Conservation (phyloP, 306 rosid genomes). For the Sphenostylis stenocarpa region DNA sequence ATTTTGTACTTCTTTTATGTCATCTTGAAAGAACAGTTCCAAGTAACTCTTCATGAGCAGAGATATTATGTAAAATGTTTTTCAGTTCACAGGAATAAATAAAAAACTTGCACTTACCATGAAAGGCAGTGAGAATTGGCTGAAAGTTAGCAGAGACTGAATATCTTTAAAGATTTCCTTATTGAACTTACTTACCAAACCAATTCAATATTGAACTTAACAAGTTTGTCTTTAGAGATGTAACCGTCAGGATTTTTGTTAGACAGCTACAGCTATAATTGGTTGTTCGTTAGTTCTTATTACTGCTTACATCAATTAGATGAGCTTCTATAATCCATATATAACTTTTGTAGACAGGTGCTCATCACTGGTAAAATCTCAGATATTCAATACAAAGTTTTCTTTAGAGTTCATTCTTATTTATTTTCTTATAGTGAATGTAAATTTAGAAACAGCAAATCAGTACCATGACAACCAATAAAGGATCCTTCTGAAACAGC, state of each 20-base stretch:
- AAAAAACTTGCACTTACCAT: neutral
- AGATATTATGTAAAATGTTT: neutral
- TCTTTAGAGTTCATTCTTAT: too few species aligned
- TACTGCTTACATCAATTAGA: too few species aligned
- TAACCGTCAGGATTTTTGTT: too few species aligned
- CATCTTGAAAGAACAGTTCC: neutral
- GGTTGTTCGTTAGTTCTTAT: too few species aligned
- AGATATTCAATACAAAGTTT: too few species aligned
- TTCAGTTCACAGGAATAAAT: neutral
- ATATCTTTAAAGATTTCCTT: neutral
- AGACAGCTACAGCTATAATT: too few species aligned
- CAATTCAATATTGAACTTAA: neutral
- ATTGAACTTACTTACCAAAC: neutral
- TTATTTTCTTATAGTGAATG: neutral
- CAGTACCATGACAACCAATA: slow-evolving; percentile 41
- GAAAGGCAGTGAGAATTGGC: neutral
- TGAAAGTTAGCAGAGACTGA: neutral
- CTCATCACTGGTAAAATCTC: too few species aligned
- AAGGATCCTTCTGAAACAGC: slow-evolving; percentile 47
- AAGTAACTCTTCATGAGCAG: neutral
- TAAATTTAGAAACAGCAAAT: slow-evolving; percentile 10
- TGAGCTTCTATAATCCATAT: too few species aligned
- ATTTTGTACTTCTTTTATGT: neutral
- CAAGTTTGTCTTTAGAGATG: neutral
- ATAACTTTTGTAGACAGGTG: too few species aligned